These are phyloP conservation scores for Diaporthe capsici DNA, from an alignment of 2,329 filamentous ascomycete species.

Conservation along the genomic window DNA sequence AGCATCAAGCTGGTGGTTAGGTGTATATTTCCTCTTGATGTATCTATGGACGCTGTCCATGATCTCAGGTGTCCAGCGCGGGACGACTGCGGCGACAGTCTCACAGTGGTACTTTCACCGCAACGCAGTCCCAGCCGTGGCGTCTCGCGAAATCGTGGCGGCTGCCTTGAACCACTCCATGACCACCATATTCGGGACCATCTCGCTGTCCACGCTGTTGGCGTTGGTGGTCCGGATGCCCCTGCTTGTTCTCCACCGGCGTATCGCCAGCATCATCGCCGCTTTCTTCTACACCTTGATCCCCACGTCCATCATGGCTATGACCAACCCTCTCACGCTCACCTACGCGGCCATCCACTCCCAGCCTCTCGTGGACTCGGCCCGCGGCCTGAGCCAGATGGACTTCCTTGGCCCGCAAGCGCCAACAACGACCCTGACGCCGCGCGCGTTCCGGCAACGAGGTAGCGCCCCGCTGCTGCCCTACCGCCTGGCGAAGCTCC, in stretches of 20 bases:
- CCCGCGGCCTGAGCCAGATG: constrained; percentile 85
- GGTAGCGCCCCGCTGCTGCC: constrained; percentile 74
- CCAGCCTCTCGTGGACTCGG: constrained; percentile 82
- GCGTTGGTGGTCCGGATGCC: constrained; percentile 87
- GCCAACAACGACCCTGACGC: constrained; percentile 80
- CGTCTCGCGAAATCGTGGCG: constrained; percentile 84
- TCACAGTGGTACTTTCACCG: constrained; percentile 99
- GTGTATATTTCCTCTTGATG: constrained; percentile 90
- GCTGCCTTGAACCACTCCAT: constrained; percentile 86
- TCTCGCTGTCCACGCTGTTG: constrained; percentile 88
- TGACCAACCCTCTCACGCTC: constrained; percentile 92
- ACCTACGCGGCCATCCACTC: constrained; percentile 97
- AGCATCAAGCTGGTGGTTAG: constrained; percentile 93
- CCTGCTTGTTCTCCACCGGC: constrained; percentile 84
- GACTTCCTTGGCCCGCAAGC: constrained; percentile 81
- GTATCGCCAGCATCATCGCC: constrained; percentile 74
- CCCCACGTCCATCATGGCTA: constrained; percentile 84
- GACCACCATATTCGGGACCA: constrained; percentile 91
- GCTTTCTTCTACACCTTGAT: constrained; percentile 79
- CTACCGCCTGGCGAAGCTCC: constrained; percentile 90
- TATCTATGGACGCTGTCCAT: constrained; percentile 96
- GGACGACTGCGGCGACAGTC: constrained; percentile 93
- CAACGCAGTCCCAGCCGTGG: constrained; percentile 81
- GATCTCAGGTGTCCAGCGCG: constrained; percentile 88
- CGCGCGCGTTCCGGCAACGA: constrained; percentile 61